These are phyloP conservation scores for Lentithecium fluviatile DNA, from an alignment of 495 filamentous ascomycete genomes.

Conservation along the genomic window DNA sequence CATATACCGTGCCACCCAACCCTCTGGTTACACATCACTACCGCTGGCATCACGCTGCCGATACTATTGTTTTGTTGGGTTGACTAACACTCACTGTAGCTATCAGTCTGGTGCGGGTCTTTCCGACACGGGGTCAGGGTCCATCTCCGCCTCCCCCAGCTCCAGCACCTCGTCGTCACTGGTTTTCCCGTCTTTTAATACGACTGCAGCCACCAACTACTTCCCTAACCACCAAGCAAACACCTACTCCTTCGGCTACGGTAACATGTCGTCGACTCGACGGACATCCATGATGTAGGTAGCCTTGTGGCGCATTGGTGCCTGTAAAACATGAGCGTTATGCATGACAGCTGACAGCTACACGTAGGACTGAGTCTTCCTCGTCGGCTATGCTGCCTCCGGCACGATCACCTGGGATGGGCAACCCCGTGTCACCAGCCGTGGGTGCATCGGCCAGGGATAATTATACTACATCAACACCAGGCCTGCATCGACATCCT, in stretches of 20 bases:
- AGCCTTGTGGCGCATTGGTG: conserved; percentile 33
- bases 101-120: conserved; percentile 36
- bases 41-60: conserved; percentile 27
- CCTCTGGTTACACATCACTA: conserved; percentile 38
- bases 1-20: conserved; percentile 36
- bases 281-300: conserved; percentile 41
- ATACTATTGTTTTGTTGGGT: conserved; percentile 32
- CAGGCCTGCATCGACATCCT: conserved; percentile 20
- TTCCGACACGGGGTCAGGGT: conserved; percentile 42
- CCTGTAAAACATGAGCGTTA: conserved; percentile 33
- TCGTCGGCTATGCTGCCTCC: conserved; percentile 38
- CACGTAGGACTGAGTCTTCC: conserved; percentile 37
- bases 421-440: conserved; percentile 36
- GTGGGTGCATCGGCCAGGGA: conserved; percentile 34
- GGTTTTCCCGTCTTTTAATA: conserved; percentile 34
- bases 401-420: conserved; percentile 34
- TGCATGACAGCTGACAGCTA: conserved; percentile 39
- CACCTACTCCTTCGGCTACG: conserved; percentile 32
- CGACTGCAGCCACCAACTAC: conserved; percentile 17
- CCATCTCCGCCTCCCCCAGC: conserved; percentile 43
- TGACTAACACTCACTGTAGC: conserved; percentile 37
- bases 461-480: conserved; percentile 39
- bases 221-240: conserved; percentile 30
- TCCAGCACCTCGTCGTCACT: conserved; percentile 41
- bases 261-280: conserved; percentile 34